Evolutionary conservation across 2,329 filamentous ascomycete genomes (phyloP), one percentile per base, ranked within the genome.

Genomic region (Fusarium acutatum): DNA sequence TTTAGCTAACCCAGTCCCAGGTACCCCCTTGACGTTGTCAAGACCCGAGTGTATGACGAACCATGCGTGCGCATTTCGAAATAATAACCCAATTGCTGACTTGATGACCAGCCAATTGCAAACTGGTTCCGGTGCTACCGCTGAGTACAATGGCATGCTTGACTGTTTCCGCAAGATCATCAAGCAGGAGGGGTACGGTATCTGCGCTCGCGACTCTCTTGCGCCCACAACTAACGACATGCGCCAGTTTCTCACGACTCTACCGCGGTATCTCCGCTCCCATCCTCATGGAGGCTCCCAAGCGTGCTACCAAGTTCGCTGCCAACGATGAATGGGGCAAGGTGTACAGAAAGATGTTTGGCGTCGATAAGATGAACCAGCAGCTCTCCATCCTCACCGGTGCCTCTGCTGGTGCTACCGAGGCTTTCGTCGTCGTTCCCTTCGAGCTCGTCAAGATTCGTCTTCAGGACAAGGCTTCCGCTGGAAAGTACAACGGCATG

Each of bases 361-460:
- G 94, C 75, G 88, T 93, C 63, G 84, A 90, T 64, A 94, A 97
- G 86, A 96, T 97, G 92, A 98, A 89, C 80, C 96, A 99, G 85
- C 90, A 91, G 4, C 90, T 99, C 67, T 97, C 96, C 30, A 90
- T 98, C 75, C 90, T 99, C 58, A 99, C 96, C 8, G 96, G 96
- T 78, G 96, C 96, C 38, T 94, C 95, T 30, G 96, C 96, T 68
- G 96, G 96, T 82, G 96, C 96, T 40, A 98, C 96, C 66, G 96
- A 99, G 85, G 89, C 96, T 59, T 96, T 99, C 82, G 95, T 98
- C 75, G 96, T 99, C 69, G 96, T 99, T 37, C 96, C 96, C 57
- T 99, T 99, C 83, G 96, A 98, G 87, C 90, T 98, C 67, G 93
- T 99, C 88, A 99, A 99, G 90, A 99, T 99, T 81, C 92, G 96